Percentiles rank a stretch among this genome's conserved stretches.
Evolutionary conservation across 306 rosid genomes (phyloP).

Genomic region (Lablab purpureus): DNA sequence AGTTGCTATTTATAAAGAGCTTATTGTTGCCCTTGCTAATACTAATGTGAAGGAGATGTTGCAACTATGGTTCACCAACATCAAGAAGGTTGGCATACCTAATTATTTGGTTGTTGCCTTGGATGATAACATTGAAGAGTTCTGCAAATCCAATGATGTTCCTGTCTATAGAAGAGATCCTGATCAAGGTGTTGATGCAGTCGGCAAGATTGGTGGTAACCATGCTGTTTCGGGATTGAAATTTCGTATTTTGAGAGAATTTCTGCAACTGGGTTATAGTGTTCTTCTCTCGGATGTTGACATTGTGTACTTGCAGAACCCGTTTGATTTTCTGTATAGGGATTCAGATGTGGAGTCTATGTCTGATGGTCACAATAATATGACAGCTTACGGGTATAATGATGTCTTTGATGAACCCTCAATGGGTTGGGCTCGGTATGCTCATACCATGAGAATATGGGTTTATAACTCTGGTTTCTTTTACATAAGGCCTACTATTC

Average conservation of each 20-base stretch:
- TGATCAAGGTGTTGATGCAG: constrained; percentile 65
- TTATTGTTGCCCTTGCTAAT: constrained; percentile 79
- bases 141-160: constrained; percentile 76
- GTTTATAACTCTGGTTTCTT: constrained; percentile 94
- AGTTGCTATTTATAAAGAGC: constrained; percentile 72
- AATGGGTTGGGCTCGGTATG: constrained; percentile 96
- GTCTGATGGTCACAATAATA: constrained; percentile 87
- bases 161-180: constrained; percentile 86
- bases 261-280: constrained; percentile 83
- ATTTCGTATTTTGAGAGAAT: constrained; percentile 83
- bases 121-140: constrained; percentile 66
- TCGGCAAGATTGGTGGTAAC: constrained; percentile 70
- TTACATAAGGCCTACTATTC: constrained; percentile 83
- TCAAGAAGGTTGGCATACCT: constrained; percentile 76
- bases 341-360: constrained; percentile 95
- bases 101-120: constrained; percentile 84
- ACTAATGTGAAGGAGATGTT: constrained; percentile 77
- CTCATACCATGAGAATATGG: constrained; percentile 96
- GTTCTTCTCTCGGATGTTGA: constrained; percentile 89
- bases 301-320: constrained; percentile 87
- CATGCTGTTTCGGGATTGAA: constrained; percentile 90
- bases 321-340: constrained; percentile 79
- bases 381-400: constrained; percentile 86
- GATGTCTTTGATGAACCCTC: constrained; percentile 89
- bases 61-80: constrained; percentile 73